phyloP scores from a whole-genome alignment of 2,329 filamentous ascomycete genomes.

The Fusarium sp. region DNA sequence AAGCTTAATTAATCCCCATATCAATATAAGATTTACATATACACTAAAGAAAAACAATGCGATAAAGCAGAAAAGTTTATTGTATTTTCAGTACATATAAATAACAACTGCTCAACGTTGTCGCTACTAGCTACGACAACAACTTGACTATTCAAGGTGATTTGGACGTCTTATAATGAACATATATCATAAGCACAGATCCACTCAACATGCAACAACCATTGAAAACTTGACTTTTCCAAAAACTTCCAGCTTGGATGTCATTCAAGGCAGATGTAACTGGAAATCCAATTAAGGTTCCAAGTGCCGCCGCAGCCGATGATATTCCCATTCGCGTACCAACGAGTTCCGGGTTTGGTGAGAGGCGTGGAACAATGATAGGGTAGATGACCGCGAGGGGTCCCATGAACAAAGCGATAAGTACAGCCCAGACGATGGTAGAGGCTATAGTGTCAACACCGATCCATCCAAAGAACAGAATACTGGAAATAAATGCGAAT shows the following conservation, averaged over 20 bases:
- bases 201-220: neutral
- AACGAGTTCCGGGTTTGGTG: neutral
- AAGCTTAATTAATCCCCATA: too few relatives aligned
- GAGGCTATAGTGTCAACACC: constrained; percentile 3
- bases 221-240: neutral
- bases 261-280: neutral
- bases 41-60: too few relatives aligned
- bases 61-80: neutral
- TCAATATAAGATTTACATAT: too few relatives aligned
- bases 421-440: constrained; percentile 4
- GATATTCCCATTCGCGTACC: constrained; percentile 5
- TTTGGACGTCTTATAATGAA: neutral
- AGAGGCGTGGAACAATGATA: neutral
- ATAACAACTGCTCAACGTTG: constrained; percentile 1
- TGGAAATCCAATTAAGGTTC: neutral
- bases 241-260: neutral
- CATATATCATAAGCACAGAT: neutral
- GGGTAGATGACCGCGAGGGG: constrained; percentile 10
- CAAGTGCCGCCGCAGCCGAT: neutral
- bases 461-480: constrained; percentile 11
- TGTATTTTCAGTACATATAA: neutral
- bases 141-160: neutral
- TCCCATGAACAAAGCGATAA: constrained; percentile 12
- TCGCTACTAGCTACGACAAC: neutral
- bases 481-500: neutral